phyloP scores from a whole-genome alignment of 108 stramenopile species.

The Nitzschia inconspicua region DNA sequence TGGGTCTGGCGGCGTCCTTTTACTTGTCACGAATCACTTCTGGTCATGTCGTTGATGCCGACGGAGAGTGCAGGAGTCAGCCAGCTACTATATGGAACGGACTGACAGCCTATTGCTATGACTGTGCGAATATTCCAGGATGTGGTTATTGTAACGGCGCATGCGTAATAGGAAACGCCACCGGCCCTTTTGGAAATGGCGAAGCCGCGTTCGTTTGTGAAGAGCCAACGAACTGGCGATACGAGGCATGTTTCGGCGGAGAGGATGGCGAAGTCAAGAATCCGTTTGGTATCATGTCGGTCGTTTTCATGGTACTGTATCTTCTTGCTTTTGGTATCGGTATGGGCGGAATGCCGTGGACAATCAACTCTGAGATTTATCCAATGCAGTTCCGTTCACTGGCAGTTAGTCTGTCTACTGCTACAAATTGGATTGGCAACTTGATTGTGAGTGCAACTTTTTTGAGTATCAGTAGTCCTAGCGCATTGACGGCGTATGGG shows the following conservation, averaged over 20 bases:
- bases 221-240: not conserved
- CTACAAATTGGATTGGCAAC: slow-evolving; percentile 81
- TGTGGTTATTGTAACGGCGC: slow-evolving; percentile 60
- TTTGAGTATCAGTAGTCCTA: slow-evolving; percentile 58
- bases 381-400: slow-evolving; percentile 59
- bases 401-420: slow-evolving; percentile 59
- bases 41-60: slow-evolving; percentile 10
- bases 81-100: slow-evolving; percentile 58
- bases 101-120: slow-evolving; percentile 60
- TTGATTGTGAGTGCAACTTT: slow-evolving; percentile 73
- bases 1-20: slow-evolving; percentile 64
- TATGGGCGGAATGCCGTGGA: slow-evolving; percentile 85
- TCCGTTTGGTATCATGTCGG: slow-evolving; percentile 53
- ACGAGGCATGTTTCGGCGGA: slow-evolving; percentile 28
- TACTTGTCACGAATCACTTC: slow-evolving; percentile 46
- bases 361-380: slow-evolving; percentile 86
- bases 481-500: slow-evolving; percentile 56
- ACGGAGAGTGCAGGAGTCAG: slow-evolving; percentile 28
- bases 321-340: slow-evolving; percentile 80
- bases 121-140: slow-evolving; percentile 54
- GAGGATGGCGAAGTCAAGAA: slow-evolving; percentile 6
- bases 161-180: slow-evolving; percentile 29
- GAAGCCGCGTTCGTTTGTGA: not conserved
- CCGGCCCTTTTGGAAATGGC: slow-evolving; percentile 34
- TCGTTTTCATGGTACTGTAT: slow-evolving; percentile 73